These are phyloP conservation scores for Cyphellophora attinorum DNA, from an alignment of 2,329 filamentous ascomycete genomes.

Conservation along the genomic window DNA sequence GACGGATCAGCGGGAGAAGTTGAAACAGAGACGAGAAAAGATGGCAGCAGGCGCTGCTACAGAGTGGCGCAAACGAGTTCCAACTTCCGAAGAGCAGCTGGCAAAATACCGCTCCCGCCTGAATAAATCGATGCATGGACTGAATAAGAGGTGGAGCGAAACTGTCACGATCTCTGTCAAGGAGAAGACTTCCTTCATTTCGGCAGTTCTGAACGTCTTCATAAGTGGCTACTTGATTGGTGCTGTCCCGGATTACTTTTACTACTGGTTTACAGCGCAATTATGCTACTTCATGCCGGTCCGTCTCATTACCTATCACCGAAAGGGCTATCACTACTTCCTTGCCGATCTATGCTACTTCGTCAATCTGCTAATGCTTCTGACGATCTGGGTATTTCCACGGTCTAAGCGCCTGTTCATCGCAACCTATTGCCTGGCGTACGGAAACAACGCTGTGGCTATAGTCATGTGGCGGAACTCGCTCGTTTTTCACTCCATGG, in stretches of 20 bases:
- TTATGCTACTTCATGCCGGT: conserved; percentile 95
- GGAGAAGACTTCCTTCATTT: conserved; percentile 95
- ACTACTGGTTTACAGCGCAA: conserved; percentile 83
- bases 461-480: conserved; percentile 99
- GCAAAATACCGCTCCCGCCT: conserved; percentile 84
- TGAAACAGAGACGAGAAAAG: conserved; percentile 65
- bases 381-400: conserved; percentile 86
- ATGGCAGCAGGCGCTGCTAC: conserved; percentile 70
- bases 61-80: conserved; percentile 79
- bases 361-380: conserved; percentile 74
- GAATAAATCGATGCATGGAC: conserved; percentile 77
- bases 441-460: conserved; percentile 92
- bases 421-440: conserved; percentile 81
- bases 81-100: conserved; percentile 82
- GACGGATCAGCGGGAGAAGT: conserved; percentile 72
- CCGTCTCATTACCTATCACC: conserved; percentile 81
- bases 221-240: conserved; percentile 91
- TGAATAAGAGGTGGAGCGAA: conserved; percentile 79
- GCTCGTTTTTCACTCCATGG: conserved; percentile 93
- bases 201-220: conserved; percentile 93
- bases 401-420: conserved; percentile 85
- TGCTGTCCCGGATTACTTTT: conserved; percentile 74
- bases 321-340: conserved; percentile 92
- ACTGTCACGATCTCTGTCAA: conserved; percentile 77
- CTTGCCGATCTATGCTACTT: conserved; percentile 97